phyloP scores from a whole-genome alignment of 345 rosid species.

The Citrus sp. region DNA sequence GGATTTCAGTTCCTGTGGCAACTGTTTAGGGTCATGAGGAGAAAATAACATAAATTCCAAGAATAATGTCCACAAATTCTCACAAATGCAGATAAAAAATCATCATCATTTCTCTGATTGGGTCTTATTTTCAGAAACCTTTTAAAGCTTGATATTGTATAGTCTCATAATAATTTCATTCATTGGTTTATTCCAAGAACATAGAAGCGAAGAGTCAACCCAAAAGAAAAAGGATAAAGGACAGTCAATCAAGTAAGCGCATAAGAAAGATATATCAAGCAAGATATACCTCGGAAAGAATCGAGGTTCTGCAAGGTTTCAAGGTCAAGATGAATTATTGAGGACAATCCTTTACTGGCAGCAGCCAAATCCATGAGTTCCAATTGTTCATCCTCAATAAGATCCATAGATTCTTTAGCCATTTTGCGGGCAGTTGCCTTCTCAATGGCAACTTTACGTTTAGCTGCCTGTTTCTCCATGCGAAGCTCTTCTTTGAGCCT shows the following conservation, averaged over 20 bases:
- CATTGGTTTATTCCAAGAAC: background rate
- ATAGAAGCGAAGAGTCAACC: background rate
- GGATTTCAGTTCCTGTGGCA: background rate
- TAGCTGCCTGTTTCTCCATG: conserved; percentile 80
- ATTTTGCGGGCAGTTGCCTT: conserved; percentile 95
- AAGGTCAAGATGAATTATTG: conserved; percentile 78
- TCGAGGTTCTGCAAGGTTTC: conserved; percentile 83
- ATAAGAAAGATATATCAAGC: background rate
- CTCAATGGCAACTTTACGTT: conserved; percentile 86
- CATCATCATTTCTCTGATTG: background rate
- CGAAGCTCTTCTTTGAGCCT: conserved; percentile 89
- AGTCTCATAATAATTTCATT: background rate
- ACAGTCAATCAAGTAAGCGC: background rate
- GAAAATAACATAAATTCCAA: background rate
- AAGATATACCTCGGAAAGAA: conserved; percentile 63
- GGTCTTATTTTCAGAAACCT: background rate
- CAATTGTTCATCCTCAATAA: conserved; percentile 96
- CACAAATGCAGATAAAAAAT: background rate
- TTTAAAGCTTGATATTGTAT: background rate
- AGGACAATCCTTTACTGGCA: conserved; percentile 68
- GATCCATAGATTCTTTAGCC: conserved; percentile 98
- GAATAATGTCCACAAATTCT: background rate
- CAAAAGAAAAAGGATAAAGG: background rate
- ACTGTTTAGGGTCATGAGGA: background rate
- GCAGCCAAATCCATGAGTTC: conserved; percentile 99